phyloP scores from a whole-genome alignment of 192 early-diverging fungal genomes.

The Allomyces arbusculus region DNA sequence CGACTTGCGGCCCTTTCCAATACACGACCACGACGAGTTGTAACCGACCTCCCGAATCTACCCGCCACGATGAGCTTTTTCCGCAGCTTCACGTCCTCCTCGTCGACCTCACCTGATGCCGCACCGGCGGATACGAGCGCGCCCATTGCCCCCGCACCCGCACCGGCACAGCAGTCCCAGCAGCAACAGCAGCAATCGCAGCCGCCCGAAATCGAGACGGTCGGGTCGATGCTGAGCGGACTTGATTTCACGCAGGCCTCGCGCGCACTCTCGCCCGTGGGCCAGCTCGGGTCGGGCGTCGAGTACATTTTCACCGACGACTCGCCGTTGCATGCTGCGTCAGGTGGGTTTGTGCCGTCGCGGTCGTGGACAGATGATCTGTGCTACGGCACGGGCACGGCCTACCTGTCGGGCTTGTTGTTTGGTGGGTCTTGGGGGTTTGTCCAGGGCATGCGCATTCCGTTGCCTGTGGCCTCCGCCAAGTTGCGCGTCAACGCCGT shows the following conservation, averaged over 20 bases:
- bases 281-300: neutral
- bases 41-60: too few species aligned
- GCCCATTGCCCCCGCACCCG: neutral
- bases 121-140: too few species aligned
- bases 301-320: constrained; percentile 1
- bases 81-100: too few species aligned
- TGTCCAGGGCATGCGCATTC: constrained; percentile 45
- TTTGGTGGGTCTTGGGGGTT: constrained; percentile 56
- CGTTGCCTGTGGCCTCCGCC: constrained; percentile 26
- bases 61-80: too few species aligned
- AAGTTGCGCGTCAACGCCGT: constrained; percentile 63
- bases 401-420: constrained; percentile 51
- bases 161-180: neutral
- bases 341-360: constrained; percentile 37
- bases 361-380: constrained; percentile 62
- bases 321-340: constrained; percentile 10
- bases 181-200: neutral
- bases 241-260: neutral
- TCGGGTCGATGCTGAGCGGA: neutral
- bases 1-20: too few species aligned
- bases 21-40: too few species aligned
- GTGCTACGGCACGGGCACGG: constrained; percentile 62
- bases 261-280: neutral
- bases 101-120: too few species aligned
- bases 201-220: neutral